A percentile compares a stretch with the other conserved stretches of the same genome.
phyloP scores from a whole-genome alignment of 176 grass and related monocot species.

The Oryza brachyantha region DNA sequence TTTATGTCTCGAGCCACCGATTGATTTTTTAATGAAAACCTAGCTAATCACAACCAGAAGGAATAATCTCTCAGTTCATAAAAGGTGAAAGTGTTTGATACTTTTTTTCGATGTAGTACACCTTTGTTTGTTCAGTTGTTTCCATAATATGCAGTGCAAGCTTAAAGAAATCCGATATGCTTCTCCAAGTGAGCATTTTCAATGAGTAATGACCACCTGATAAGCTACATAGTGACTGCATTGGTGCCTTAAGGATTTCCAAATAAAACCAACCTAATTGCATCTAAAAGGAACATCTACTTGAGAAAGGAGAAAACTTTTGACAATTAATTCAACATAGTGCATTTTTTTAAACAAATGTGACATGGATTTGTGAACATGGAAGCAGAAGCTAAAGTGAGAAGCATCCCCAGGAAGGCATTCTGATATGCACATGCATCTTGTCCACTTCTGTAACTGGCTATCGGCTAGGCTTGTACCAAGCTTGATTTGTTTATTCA shows the following conservation, averaged over 20 bases:
- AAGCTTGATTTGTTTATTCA: conserved; percentile 27
- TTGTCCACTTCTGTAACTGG: conserved; percentile 32
- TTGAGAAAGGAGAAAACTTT: conserved; percentile 6
- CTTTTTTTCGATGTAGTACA: conserved; percentile 12
- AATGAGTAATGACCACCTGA: not conserved
- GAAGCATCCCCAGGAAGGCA: conserved; percentile 13
- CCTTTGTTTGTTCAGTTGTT: conserved; percentile 21
- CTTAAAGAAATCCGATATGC: not conserved
- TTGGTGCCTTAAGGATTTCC: not conserved
- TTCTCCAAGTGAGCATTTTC: conserved; percentile 3
- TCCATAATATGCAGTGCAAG: not conserved
- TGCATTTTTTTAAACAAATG: conserved; percentile 5
- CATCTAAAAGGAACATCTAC: conserved; percentile 1
- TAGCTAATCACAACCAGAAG: conserved; percentile 9
- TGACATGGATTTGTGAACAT: conserved; percentile 27
- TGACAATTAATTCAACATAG: not conserved
- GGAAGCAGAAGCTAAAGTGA: conserved; percentile 27
- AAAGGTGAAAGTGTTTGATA: conserved; percentile 17
- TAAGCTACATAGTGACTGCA: not conserved
- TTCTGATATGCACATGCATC: conserved; percentile 35
- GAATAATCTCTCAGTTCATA: conserved; percentile 2
- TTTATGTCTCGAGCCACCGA: not conserved
- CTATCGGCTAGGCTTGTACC: conserved; percentile 24
- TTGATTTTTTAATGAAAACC: conserved; percentile 5
- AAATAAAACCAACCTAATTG: not conserved